Percentiles rank a stretch among this genome's conserved stretches.
Evolutionary conservation across 2,329 filamentous ascomycete species (phyloP).

Genomic region (Aspergillus ruber): DNA sequence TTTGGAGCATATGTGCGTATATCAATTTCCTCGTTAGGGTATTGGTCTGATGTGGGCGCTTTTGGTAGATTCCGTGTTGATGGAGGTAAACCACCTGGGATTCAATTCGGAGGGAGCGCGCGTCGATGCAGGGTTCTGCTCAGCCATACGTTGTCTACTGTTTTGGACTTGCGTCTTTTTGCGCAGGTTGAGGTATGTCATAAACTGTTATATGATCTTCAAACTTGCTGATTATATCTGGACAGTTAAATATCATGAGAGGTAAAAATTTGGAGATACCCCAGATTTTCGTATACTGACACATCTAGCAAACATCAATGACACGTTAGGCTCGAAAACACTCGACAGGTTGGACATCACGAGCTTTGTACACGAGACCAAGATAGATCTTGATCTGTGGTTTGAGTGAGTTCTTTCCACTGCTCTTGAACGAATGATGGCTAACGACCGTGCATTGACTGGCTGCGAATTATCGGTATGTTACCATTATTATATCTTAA

Average conservation of each 20-base stretch:
- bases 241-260: slow-evolving; percentile 39
- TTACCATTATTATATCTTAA: too few relatives aligned
- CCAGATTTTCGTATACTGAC: background rate
- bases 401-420: slow-evolving; percentile 28
- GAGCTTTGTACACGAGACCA: slow-evolving; percentile 39
- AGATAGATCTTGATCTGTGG: slow-evolving; percentile 46
- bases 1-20: slow-evolving; percentile 42
- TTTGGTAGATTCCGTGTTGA: slow-evolving; percentile 35
- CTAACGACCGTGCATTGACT: slow-evolving; percentile 24
- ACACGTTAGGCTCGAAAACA: slow-evolving; percentile 21
- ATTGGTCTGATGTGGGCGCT: slow-evolving; percentile 1
- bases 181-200: slow-evolving; percentile 43
- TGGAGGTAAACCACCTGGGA: slow-evolving; percentile 40
- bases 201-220: background rate
- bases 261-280: slow-evolving; percentile 9
- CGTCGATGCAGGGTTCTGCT: slow-evolving; percentile 43
- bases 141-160: slow-evolving; percentile 37
- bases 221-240: slow-evolving; percentile 3
- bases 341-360: slow-evolving; percentile 32
- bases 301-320: slow-evolving; percentile 30
- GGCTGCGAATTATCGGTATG: slow-evolving; percentile 32
- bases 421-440: too few relatives aligned
- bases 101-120: slow-evolving; percentile 31
- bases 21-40: background rate
- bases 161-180: slow-evolving; percentile 47